phyloP scores from a whole-genome alignment of 176 grass and related monocot species.

The Raddia guianensis region DNA sequence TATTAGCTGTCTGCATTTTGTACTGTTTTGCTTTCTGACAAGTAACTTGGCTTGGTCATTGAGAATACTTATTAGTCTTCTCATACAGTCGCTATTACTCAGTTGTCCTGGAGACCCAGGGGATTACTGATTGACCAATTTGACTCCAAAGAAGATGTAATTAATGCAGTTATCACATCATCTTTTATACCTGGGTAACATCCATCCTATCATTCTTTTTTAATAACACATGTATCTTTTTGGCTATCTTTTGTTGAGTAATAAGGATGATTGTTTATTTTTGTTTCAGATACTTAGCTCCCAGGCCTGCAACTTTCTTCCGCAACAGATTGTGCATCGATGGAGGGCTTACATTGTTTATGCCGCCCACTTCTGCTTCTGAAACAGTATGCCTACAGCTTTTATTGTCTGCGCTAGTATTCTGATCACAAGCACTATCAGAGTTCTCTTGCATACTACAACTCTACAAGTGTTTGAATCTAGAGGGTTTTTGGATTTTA shows the following conservation, averaged over 20 bases:
- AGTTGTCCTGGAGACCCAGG: constrained; percentile 79
- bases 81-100: constrained; percentile 84
- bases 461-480: background rate
- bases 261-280: constrained; percentile 22
- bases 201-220: constrained; percentile 13
- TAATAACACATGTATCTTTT: background rate
- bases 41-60: background rate
- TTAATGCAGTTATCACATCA: constrained; percentile 88
- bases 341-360: constrained; percentile 95
- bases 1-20: background rate
- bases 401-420: constrained; percentile 8
- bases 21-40: background rate
- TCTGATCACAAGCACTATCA: background rate
- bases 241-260: constrained; percentile 3
- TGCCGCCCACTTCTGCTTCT: constrained; percentile 93
- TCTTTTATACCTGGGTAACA: constrained; percentile 97
- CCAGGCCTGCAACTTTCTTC: constrained; percentile 73
- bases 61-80: constrained; percentile 39
- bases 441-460: background rate
- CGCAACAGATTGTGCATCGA: constrained; percentile 89
- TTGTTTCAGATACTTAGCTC: constrained; percentile 75
- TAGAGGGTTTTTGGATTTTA: background rate
- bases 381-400: constrained; percentile 58
- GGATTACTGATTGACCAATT: constrained; percentile 93
- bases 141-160: constrained; percentile 92